These are phyloP conservation scores for Elasticomyces elasticus DNA, from an alignment of 495 filamentous ascomycete genomes.

Conservation along the genomic window DNA sequence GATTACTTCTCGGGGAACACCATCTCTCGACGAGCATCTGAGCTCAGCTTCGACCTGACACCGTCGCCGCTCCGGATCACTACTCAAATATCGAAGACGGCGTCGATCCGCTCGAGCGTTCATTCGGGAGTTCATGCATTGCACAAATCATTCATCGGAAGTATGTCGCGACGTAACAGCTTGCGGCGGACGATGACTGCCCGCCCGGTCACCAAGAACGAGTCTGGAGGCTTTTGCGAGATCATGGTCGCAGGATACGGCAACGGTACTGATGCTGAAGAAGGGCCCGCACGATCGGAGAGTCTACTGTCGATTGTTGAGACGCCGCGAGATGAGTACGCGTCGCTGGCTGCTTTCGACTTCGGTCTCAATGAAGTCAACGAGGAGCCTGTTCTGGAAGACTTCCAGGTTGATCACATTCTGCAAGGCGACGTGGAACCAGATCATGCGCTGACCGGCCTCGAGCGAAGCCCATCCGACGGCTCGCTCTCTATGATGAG, in stretches of 20 bases:
- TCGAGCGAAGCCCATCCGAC: neutral
- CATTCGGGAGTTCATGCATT: constrained; percentile 15
- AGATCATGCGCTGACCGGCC: neutral
- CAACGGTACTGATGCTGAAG: constrained; percentile 19
- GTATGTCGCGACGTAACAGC: constrained; percentile 23
- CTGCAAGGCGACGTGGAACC: neutral
- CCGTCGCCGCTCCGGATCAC: constrained; percentile 17
- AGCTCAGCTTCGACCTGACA: constrained; percentile 4
- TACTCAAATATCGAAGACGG: constrained; percentile 15
- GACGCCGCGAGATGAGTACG: neutral
- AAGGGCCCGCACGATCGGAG: neutral
- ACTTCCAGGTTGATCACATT: constrained; percentile 2
- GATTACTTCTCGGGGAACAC: constrained; percentile 29
- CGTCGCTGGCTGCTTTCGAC: constrained; percentile 7
- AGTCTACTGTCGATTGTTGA: neutral
- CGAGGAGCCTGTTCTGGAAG: constrained; percentile 13
- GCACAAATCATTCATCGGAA: constrained; percentile 10
- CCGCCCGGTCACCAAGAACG: neutral
- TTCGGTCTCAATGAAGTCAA: constrained; percentile 7
- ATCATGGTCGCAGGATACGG: constrained; percentile 31
- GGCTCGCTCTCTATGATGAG: neutral
- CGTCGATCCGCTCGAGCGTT: constrained; percentile 16
- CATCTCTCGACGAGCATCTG: constrained; percentile 9
- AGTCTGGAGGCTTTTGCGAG: constrained; percentile 24
- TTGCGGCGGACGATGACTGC: constrained; percentile 2